Evolutionary conservation across 441 rosid species (phyloP), one percentile per base, ranked within the genome.

Genomic region (Croton setiger): DNA sequence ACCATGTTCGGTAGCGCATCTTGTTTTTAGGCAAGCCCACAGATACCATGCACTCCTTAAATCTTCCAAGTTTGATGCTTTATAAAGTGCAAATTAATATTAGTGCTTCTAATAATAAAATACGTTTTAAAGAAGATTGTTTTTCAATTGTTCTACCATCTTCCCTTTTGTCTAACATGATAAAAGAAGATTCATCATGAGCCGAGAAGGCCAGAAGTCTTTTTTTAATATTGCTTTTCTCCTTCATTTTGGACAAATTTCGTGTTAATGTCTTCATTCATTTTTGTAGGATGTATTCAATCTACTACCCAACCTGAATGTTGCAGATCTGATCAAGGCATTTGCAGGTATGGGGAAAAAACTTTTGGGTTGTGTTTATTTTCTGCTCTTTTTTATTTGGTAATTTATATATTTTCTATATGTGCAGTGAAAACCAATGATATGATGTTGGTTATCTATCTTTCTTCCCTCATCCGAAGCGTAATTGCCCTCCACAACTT

Each of bases 251-350:
- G 33, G 11, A 23, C 10, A n/a, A 63, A 11, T 52, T 44, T 43
- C 43, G 27, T 67, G 33, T 2, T 66, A 6, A 15, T 37, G 35
- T 18, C 7, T 39, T 39, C 37, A 39, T 39, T 39, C 7, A 10
- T 0, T 14, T 56, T 27, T 66, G 37, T 56, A 90, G 88, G 89
- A 90, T 62, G 91, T 87, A 58, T 88, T 91, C 78, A 86, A 86
- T 78, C 80, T 88, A 66, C 86, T 88, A 61, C 95, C 91, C 18
- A 87, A 88, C 73, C 86, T 91, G 66, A 87, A 88, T 57, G 90
- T 86, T 44, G 68, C 77, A 3, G 92, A 88, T 66, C 72, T 88
- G 82, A 79, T 91, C 70, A 86, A 87, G 84, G 84, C 91, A 60
- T 91, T 88, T 75, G 82, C 90, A 39, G 89, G 97, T 86, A 74